Evolutionary conservation across 352 stramenopile genomes (phyloP).

Genomic region (Poterioochromonas sp.): DNA sequence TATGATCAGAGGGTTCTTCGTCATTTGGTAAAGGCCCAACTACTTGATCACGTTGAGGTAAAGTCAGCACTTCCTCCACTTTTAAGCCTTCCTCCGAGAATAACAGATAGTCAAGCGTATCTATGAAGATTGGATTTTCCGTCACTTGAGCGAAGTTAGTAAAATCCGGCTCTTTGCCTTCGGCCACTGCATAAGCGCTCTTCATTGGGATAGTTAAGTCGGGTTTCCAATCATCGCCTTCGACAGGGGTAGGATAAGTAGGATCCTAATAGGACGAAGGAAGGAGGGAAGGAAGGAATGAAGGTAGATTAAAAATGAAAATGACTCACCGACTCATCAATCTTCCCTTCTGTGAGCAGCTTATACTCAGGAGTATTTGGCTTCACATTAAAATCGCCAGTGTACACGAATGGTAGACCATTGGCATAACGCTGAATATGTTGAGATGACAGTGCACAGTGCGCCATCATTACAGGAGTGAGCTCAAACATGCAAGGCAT

Average conservation of each 20-base stretch:
- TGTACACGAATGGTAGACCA: slow-evolving; percentile 60
- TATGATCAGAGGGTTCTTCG: slow-evolving; percentile 64
- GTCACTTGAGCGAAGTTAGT: slow-evolving; percentile 56
- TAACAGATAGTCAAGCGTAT: slow-evolving; percentile 75
- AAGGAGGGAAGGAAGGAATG: not conserved
- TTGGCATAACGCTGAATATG: slow-evolving; percentile 42
- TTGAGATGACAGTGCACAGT: slow-evolving; percentile 53
- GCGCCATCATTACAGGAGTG: slow-evolving; percentile 59
- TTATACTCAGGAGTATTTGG: slow-evolving; percentile 57
- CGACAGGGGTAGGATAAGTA: slow-evolving; percentile 38
- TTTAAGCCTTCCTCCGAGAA: slow-evolving; percentile 48
- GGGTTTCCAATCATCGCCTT: slow-evolving; percentile 29
- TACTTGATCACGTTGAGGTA: slow-evolving; percentile 45
- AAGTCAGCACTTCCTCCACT: slow-evolving; percentile 45
- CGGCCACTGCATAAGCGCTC: slow-evolving; percentile 52
- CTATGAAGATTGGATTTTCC: slow-evolving; percentile 59
- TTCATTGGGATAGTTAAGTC: slow-evolving; percentile 33
- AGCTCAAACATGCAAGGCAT: slow-evolving; percentile 69
- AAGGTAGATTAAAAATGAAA: not conserved
- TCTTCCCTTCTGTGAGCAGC: slow-evolving; percentile 58
- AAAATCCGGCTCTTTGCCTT: slow-evolving; percentile 59
- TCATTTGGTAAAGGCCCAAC: slow-evolving; percentile 57
- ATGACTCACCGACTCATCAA: slow-evolving; percentile 37
- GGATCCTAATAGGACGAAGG: slow-evolving; percentile 39
- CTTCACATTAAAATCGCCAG: slow-evolving; percentile 73